phyloP scores from a whole-genome alignment of 305 asterid species.

The Solanum hybrid region DNA sequence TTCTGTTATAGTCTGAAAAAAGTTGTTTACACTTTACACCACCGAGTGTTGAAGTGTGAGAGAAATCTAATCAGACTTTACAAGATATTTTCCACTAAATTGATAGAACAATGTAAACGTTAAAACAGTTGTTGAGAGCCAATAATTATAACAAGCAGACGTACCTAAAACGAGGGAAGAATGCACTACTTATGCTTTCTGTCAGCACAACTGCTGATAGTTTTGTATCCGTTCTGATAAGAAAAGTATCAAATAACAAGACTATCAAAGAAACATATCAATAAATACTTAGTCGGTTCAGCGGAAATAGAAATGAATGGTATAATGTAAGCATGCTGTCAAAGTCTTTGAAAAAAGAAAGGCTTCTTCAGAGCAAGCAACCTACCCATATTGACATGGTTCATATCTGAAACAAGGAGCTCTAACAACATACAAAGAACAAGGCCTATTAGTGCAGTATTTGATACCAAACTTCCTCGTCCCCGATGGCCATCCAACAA shows the following conservation, averaged over 20 bases:
- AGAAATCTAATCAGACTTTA: not conserved
- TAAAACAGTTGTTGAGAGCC: not conserved
- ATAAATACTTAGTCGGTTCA: not conserved
- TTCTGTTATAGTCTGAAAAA: not conserved
- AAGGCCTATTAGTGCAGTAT: constrained; percentile 81
- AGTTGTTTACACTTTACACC: not conserved
- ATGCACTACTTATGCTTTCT: constrained; percentile 60
- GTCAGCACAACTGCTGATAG: constrained; percentile 34
- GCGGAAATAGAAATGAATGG: not conserved
- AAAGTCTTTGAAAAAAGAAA: not conserved
- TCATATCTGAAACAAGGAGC: constrained; percentile 48
- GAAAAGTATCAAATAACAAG: constrained; percentile 9
- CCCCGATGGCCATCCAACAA: constrained; percentile 91
- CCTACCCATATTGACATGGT: constrained; percentile 30
- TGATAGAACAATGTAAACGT: not conserved
- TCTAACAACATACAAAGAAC: constrained; percentile 76
- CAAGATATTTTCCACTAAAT: not conserved
- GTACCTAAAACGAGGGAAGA: constrained; percentile 85
- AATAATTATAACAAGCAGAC: not conserved
- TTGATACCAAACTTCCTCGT: constrained; percentile 77
- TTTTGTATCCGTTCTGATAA: constrained; percentile 32
- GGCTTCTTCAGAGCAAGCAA: constrained; percentile 1
- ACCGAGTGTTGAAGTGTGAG: not conserved
- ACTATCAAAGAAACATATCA: not conserved
- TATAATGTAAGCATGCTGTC: not conserved